phyloP scores from a whole-genome alignment of 768 basidiomycete species.

The Tylopilus rubrobrunneus region DNA sequence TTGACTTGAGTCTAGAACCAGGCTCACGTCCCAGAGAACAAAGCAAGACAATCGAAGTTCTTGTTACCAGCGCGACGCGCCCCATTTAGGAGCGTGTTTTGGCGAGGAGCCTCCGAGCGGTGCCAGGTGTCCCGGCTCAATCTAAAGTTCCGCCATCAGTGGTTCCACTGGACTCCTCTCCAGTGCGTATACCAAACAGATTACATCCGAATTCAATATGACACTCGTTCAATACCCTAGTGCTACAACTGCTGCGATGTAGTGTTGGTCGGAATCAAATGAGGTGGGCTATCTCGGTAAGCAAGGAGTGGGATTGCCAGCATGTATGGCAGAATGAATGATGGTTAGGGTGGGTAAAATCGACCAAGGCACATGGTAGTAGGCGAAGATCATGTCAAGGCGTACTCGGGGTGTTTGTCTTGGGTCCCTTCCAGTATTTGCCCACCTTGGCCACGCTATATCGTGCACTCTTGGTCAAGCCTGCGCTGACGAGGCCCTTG shows the following conservation, averaged over 20 bases:
- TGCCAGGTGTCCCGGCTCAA: no score
- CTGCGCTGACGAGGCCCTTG: conserved; percentile 85
- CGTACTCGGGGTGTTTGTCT: background rate
- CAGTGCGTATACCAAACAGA: background rate
- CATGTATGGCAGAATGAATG: background rate
- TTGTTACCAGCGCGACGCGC: no score
- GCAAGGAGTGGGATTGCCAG: conserved; percentile 9
- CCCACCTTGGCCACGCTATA: conserved; percentile 74
- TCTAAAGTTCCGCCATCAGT: no score
- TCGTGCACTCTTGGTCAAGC: conserved; percentile 69
- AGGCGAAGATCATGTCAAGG: conserved; percentile 3
- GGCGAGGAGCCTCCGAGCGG: no score
- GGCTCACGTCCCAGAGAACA: no score
- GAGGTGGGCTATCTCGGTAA: background rate
- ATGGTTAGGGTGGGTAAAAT: background rate
- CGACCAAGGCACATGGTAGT: background rate
- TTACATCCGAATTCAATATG: conserved; percentile 14
- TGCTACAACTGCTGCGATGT: conserved; percentile 16
- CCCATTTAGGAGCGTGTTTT: no score
- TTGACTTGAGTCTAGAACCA: no score
- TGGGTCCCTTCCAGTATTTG: conserved; percentile 70
- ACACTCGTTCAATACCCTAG: conserved; percentile 10
- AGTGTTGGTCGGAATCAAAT: conserved; percentile 3
- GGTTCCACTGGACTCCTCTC: no score
- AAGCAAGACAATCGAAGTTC: no score